Percentiles rank a stretch among this genome's conserved stretches.
Conservation (phyloP, 345 rosid genomes). For the Boechera divaricarpa region DNA sequence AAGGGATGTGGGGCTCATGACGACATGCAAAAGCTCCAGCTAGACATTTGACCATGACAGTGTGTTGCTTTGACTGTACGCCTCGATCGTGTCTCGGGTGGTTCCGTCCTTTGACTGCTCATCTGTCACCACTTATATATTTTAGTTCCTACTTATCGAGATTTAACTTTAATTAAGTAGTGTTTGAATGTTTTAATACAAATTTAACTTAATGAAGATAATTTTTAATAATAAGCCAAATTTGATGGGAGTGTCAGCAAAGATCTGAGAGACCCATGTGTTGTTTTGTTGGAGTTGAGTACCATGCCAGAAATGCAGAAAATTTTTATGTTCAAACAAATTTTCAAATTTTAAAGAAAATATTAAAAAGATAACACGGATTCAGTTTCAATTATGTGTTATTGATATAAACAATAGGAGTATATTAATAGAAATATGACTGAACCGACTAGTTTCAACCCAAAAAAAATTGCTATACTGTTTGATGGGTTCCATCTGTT, state of each 20-base stretch:
- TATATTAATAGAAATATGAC: background rate
- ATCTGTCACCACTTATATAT: conserved; percentile 17
- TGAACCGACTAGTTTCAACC: background rate
- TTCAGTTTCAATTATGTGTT: background rate
- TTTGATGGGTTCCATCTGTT: background rate
- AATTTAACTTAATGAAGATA: background rate
- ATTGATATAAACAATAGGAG: background rate
- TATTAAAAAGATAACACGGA: background rate
- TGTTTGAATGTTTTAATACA: background rate
- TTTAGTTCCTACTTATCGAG: background rate
- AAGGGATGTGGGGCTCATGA: conserved; percentile 31
- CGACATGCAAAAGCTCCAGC: conserved; percentile 52
- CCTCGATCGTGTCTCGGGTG: conserved; percentile 40
- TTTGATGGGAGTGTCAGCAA: conserved; percentile 36
- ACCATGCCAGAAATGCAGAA: background rate
- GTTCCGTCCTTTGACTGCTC: conserved; percentile 44
- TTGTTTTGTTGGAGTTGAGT: conserved; percentile 22
- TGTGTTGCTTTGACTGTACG: conserved; percentile 50
- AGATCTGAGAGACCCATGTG: conserved; percentile 32
- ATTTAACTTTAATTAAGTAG: background rate
- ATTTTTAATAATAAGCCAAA: background rate
- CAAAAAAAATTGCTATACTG: background rate
- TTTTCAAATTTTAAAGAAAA: background rate
- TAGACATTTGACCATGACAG: conserved; percentile 55
- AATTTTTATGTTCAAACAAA: background rate